Evolutionary conservation across 31 red algal genomes (phyloP), one percentile per base, ranked within the genome.

Genomic region (Porphyra umbilicalis): DNA sequence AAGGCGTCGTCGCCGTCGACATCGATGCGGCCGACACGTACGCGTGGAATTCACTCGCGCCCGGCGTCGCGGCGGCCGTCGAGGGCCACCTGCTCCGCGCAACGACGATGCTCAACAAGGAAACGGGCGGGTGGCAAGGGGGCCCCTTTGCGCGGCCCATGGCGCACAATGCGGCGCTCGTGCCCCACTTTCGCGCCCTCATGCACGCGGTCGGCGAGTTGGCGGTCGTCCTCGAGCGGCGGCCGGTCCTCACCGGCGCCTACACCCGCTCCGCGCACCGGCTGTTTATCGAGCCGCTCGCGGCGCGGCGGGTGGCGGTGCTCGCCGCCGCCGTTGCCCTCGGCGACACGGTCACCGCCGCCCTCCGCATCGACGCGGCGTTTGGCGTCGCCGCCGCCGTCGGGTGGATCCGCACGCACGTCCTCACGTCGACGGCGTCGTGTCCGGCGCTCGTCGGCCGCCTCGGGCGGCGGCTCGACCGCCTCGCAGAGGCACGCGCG

Each of bases 231-330:
- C 76, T 92, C 35, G 90, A 82, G 36, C 67, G 90, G 32, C 25
- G 81, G 38, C 90, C 90, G 34, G 83, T 92, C 35, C 86, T 86
- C 74, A 87, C 90, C 34, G 77, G 46, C 34, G 84, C 79, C 25
- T 92, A 92, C 77, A 82, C 85, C 20, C 80, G 75, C 39, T 87
- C 90, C 37, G 90, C 85, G 18, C 86, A 84, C 67, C 46, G 79
- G 36, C 80, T 87, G 77, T 87, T 81, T 82, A 92, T 92, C 39
- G 67, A 16, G 32, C 90, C 90, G 38, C 35, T 92, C 3, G 57
- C 57, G 57, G 13, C 13, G 13, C 57, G 25, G 57, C 57, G 57
- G 57, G 57, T 29, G 57, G 57, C 57, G 0, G 57, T 71, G 4
- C 57, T 71, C 16, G 25, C 57, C 57, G 57, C 57, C 3, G 57